Evolutionary conservation across 2,329 filamentous ascomycete species (phyloP), one percentile per base, ranked within the genome.

Genomic region (Phialophora macrospora): DNA sequence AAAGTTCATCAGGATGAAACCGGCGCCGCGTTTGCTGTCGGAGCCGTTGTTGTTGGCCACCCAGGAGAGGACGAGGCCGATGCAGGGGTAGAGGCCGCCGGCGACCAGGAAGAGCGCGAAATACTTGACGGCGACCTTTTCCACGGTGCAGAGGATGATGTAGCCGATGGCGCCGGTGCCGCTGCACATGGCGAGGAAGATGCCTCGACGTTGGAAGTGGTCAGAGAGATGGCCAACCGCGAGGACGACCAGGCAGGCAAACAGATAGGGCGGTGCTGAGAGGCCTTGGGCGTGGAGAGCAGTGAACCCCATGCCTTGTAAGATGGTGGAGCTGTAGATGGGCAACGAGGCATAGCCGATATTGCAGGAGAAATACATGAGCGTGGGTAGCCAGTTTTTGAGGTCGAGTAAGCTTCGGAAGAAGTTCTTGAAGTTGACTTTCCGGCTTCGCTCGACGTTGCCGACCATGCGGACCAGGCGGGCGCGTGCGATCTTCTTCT

Each of bases 261-360:
- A 76, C 9, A 96, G 84, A 77, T 93, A 95, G 0, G 92, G 92
- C 0, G 91, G 91, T 0, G 91, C 91, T 38, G 89, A 87, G 65
- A 96, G 86, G 6, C 88, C 90, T 82, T 96, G 92, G 0, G 91
- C 62, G 44, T 64, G 60, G 8, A 71, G 46, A 11, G 59, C 55
- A 3, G 69, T 68, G 57, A 57, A 71, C 11, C 69, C 69, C 55
- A 71, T 70, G 41, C 65, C 63, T 22, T 58, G 38, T 17, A 64
- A 32, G 41, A 64, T 64, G 2, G 85, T 84, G 0, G 87, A 87
- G 1, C 89, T 80, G 72, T 88, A 90, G 2, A 88, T 85, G 0
- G 87, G 86, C 4, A 90, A 79, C 1, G 85, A 87, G 7, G 85
- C 84, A 75, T 88, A 90, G 59, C 86, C 87, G 66, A 90, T 86